phyloP scores from a whole-genome alignment of 495 filamentous ascomycete genomes.

The Trypethelium eluteriae region DNA sequence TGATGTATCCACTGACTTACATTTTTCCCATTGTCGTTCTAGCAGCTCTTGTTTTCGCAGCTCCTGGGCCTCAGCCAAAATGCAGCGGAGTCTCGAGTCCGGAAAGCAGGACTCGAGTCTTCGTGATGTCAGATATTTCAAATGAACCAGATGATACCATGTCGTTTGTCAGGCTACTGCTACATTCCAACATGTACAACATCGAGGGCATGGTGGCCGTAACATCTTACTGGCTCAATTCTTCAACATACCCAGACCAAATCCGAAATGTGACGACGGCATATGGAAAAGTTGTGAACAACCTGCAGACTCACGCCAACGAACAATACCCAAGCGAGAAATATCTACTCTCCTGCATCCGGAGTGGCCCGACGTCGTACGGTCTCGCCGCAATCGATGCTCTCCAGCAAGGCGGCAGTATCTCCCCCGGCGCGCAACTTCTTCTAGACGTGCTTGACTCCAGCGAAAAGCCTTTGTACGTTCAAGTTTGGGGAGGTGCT shows the following conservation, averaged over 20 bases:
- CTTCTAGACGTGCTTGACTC: constrained; percentile 33
- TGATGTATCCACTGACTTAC: not conserved
- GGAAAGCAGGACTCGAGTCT: constrained; percentile 33
- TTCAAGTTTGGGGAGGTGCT: constrained; percentile 44
- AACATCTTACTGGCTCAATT: constrained; percentile 26
- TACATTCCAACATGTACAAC: constrained; percentile 30
- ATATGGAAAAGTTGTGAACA: constrained; percentile 16
- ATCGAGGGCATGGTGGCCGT: constrained; percentile 30
- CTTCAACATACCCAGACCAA: constrained; percentile 20
- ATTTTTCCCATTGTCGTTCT: not conserved
- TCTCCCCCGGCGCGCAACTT: constrained; percentile 31
- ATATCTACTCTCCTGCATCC: constrained; percentile 18
- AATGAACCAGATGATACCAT: constrained; percentile 35
- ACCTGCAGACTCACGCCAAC: constrained; percentile 20
- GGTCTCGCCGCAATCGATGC: constrained; percentile 18
- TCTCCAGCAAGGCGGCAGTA: constrained; percentile 19
- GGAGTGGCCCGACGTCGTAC: constrained; percentile 17
- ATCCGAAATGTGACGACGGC: constrained; percentile 18
- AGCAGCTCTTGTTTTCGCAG: not conserved
- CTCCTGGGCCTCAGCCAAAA: not conserved
- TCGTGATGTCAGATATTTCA: constrained; percentile 38
- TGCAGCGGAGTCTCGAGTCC: constrained; percentile 6
- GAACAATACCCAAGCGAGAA: constrained; percentile 18
- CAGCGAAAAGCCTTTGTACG: constrained; percentile 37
- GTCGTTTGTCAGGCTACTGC: constrained; percentile 28